phyloP scores from a whole-genome alignment of 164 flowering plant species.

The Protea cynaroides region DNA sequence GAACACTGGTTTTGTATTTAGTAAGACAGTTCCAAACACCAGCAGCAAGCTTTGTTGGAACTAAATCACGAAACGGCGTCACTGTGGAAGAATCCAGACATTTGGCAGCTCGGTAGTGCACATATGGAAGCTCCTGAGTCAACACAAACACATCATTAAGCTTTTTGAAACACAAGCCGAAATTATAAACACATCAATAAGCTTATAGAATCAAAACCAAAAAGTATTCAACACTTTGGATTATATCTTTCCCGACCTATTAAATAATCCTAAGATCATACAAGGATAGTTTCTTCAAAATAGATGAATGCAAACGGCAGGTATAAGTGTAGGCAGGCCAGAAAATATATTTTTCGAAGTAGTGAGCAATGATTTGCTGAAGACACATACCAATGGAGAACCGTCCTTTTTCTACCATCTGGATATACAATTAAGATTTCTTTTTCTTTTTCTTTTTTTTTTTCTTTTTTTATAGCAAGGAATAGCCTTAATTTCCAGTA shows the following conservation, averaged over 20 bases:
- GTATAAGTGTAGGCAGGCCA: too few relatives aligned
- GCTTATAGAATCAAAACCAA: not conserved
- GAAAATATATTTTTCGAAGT: too few relatives aligned
- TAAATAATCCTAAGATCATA: not conserved
- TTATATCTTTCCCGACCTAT: not conserved
- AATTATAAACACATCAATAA: not conserved
- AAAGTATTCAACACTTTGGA: not conserved
- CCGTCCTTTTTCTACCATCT: too few relatives aligned
- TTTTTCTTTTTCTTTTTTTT: too few relatives aligned
- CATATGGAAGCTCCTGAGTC: slow-evolving; percentile 81
- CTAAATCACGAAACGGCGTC: slow-evolving; percentile 70
- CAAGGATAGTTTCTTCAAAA: too few relatives aligned
- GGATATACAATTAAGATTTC: too few relatives aligned
- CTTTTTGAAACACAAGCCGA: too few relatives aligned
- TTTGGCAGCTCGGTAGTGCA: slow-evolving; percentile 84
- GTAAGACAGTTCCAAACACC: slow-evolving; percentile 69
- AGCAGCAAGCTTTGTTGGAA: slow-evolving; percentile 92
- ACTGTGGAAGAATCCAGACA: slow-evolving; percentile 62
- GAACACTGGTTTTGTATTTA: slow-evolving; percentile 61
- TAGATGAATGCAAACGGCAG: too few relatives aligned
- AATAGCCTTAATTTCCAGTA: too few relatives aligned
- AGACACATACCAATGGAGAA: too few relatives aligned
- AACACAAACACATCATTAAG: slow-evolving; percentile 1
- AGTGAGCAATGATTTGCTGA: too few relatives aligned
- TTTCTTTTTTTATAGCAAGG: too few relatives aligned